Percentiles rank a stretch among this genome's conserved stretches.
These are phyloP conservation scores for Wickerhamiella nectarea DNA, from an alignment of 805 yeast genomes.

Conservation along the genomic window DNA sequence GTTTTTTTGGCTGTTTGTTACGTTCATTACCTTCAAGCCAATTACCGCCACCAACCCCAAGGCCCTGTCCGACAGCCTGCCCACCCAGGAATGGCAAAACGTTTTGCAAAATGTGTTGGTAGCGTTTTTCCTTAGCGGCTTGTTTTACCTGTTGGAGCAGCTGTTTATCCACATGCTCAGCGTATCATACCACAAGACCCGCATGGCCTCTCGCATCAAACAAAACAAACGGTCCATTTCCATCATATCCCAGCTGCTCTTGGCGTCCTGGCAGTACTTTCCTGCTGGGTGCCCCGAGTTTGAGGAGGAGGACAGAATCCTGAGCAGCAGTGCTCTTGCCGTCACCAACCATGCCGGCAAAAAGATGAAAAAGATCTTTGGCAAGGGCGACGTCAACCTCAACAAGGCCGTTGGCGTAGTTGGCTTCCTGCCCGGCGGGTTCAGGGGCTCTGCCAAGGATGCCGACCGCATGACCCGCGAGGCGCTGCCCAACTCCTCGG, in stretches of 20 bases:
- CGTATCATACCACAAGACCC: slow-evolving; percentile 29
- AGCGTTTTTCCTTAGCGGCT: slow-evolving; percentile 26
- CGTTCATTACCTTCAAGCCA: slow-evolving; percentile 28
- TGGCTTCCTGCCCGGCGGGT: slow-evolving; percentile 4
- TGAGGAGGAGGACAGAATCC: slow-evolving; percentile 24
- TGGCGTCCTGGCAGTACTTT: slow-evolving; percentile 25
- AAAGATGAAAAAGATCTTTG: slow-evolving; percentile 5
- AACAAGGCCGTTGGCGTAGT: neutral
- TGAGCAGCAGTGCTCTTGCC: slow-evolving; percentile 18
- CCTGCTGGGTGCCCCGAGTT: slow-evolving; percentile 27
- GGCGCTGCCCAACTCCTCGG: slow-evolving; percentile 22
- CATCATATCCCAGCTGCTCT: slow-evolving; percentile 23
- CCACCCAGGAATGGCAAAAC: slow-evolving; percentile 26
- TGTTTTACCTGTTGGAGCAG: slow-evolving; percentile 28
- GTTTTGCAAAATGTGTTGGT: slow-evolving; percentile 26
- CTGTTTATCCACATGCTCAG: slow-evolving; percentile 28
- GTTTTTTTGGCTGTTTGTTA: slow-evolving; percentile 26
- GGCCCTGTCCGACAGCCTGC: slow-evolving; percentile 12
- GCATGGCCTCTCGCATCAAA: slow-evolving; percentile 28
- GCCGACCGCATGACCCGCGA: slow-evolving; percentile 23
- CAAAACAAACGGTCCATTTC: slow-evolving; percentile 25
- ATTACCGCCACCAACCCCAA: slow-evolving; percentile 22
- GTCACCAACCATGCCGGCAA: slow-evolving; percentile 4
- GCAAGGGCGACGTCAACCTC: slow-evolving; percentile 3
- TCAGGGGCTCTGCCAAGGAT: slow-evolving; percentile 2